A percentile compares a stretch with the other conserved stretches of the same genome.
phyloP scores from a whole-genome alignment of 2,329 filamentous ascomycete genomes.

The Bipolaris sorokiniana region DNA sequence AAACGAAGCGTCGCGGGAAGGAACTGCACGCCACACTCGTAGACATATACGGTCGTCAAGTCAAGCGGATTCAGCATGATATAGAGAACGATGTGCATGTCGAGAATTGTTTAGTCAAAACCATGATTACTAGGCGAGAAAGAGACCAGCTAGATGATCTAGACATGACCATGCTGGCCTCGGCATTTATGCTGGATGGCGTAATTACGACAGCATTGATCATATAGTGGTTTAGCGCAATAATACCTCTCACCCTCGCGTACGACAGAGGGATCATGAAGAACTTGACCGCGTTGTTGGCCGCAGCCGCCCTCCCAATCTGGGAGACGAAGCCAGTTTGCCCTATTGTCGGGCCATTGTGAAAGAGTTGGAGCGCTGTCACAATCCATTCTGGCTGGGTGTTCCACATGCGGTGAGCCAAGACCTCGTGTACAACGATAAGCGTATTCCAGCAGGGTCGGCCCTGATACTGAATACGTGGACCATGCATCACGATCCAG shows the following conservation, averaged over 20 bases:
- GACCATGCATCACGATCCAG: slow-evolving; percentile 15
- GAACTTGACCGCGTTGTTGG: slow-evolving; percentile 24
- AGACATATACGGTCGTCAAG: neutral
- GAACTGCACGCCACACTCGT: neutral
- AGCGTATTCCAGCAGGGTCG: slow-evolving; percentile 26
- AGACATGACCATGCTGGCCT: slow-evolving; percentile 24
- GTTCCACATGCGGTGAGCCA: slow-evolving; percentile 12
- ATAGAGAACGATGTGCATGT: slow-evolving; percentile 14
- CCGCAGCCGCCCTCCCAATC: slow-evolving; percentile 10
- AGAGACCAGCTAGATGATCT: slow-evolving; percentile 21
- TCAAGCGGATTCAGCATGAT: neutral
- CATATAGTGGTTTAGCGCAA: slow-evolving; percentile 17
- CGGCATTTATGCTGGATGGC: slow-evolving; percentile 27
- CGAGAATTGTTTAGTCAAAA: slow-evolving; percentile 21
- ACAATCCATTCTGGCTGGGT: slow-evolving; percentile 14
- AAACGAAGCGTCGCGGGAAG: slow-evolving; percentile 2
- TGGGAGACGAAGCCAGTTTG: slow-evolving; percentile 32
- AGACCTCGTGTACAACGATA: slow-evolving; percentile 24
- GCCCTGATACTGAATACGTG: slow-evolving; percentile 1
- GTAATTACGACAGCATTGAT: slow-evolving; percentile 20
- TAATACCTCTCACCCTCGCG: neutral
- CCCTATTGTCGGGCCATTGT: slow-evolving; percentile 33
- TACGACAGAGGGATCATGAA: slow-evolving; percentile 1
- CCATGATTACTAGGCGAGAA: slow-evolving; percentile 15
- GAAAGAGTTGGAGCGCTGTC: slow-evolving; percentile 51